phyloP scores from a whole-genome alignment of 306 rosid genomes.

The Urtica urens region DNA sequence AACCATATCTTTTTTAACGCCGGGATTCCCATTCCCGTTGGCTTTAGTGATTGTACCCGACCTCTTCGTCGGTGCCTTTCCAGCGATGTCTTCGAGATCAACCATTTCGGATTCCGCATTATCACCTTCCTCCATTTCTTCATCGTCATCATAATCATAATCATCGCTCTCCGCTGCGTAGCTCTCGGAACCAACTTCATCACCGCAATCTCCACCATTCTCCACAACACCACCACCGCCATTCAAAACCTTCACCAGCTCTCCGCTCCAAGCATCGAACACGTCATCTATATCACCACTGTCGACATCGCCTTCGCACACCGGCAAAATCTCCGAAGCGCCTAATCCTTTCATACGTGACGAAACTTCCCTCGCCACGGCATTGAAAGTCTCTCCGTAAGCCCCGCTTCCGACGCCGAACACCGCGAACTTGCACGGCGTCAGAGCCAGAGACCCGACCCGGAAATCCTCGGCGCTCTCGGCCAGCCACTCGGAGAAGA shows the following conservation, averaged over 20 bases:
- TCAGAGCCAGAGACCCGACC: slow-evolving; percentile 68
- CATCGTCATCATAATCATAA: slow-evolving; percentile 44
- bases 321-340: slow-evolving; percentile 53
- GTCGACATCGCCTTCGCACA: slow-evolving; percentile 68
- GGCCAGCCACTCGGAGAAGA: slow-evolving; percentile 74
- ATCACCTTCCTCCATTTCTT: slow-evolving; percentile 42
- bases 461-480: slow-evolving; percentile 75
- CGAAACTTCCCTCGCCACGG: slow-evolving; percentile 48
- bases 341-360: slow-evolving; percentile 60
- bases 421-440: slow-evolving; percentile 45
- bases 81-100: slow-evolving; percentile 97
- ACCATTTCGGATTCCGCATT: slow-evolving; percentile 42
- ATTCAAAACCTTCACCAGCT: slow-evolving; percentile 39
- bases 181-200: slow-evolving; percentile 24
- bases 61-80: slow-evolving; percentile 73
- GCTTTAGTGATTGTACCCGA: slow-evolving; percentile 26
- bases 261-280: slow-evolving; percentile 62
- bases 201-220: slow-evolving; percentile 22
- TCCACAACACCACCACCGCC: slow-evolving; percentile 30
- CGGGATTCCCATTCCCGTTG: slow-evolving; percentile 56
- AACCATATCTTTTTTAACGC: slow-evolving; percentile 72
- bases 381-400: slow-evolving; percentile 53
- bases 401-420: slow-evolving; percentile 85
- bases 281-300: slow-evolving; percentile 46
- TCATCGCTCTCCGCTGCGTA: slow-evolving; percentile 33